Conservation (phyloP, 768 basidiomycete genomes). For the Coprinellus aureogranulatus region DNA sequence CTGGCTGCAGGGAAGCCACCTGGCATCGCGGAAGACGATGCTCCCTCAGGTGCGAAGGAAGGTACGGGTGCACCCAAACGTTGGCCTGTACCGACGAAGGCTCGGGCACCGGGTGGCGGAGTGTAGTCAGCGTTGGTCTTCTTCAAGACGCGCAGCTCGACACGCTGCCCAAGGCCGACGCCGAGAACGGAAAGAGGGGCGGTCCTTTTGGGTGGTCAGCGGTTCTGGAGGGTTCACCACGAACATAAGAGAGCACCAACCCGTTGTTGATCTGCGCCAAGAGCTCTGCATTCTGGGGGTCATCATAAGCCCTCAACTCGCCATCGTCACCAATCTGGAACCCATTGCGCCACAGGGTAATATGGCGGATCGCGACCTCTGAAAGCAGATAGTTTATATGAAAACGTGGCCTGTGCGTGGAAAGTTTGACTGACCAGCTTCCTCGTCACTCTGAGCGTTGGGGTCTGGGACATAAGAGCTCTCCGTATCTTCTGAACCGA, state of each 20-base stretch:
- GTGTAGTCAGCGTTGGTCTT: conserved; percentile 71
- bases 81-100: conserved; percentile 74
- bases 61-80: conserved; percentile 75
- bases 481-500: conserved; percentile 89
- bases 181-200: conserved; percentile 79
- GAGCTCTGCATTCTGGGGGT: conserved; percentile 67
- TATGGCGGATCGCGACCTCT: conserved; percentile 61
- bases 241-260: conserved; percentile 33
- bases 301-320: conserved; percentile 77
- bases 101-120: conserved; percentile 46
- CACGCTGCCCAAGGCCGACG: conserved; percentile 72
- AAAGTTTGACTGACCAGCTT: conserved; percentile 21
- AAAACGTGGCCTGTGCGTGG: background rate
- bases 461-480: conserved; percentile 78
- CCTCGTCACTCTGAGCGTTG: conserved; percentile 30
- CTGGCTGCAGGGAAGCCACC: conserved; percentile 53
- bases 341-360: conserved; percentile 93
- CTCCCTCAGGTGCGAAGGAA: conserved; percentile 8
- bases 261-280: conserved; percentile 78
- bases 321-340: conserved; percentile 85
- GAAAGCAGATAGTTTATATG: conserved; percentile 10
- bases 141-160: conserved; percentile 77
- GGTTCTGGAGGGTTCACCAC: background rate
- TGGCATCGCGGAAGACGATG: conserved; percentile 44
- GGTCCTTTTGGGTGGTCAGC: conserved; percentile 40